phyloP scores from a whole-genome alignment of 1,284 basidiomycete species.

The Tremellales sp. region DNA sequence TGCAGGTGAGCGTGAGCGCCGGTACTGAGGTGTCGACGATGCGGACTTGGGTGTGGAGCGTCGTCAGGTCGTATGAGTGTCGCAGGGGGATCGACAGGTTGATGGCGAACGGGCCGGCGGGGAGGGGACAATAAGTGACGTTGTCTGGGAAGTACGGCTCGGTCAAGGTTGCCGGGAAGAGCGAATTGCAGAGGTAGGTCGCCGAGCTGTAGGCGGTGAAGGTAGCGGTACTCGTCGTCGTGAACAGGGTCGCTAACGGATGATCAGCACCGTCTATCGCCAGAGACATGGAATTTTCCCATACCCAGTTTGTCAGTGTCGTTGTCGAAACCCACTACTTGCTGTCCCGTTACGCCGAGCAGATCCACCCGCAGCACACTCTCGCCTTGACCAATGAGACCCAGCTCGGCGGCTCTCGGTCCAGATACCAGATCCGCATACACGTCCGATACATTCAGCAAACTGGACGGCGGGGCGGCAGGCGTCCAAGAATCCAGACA shows the following conservation, averaged over 20 bases:
- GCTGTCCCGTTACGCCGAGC: conserved; percentile 43
- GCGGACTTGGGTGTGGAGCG: conserved; percentile 75
- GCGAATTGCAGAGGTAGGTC: conserved; percentile 67
- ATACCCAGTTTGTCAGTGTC: conserved; percentile 62
- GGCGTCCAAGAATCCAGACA: conserved; percentile 25
- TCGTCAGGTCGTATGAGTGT: conserved; percentile 68
- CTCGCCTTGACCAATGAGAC: conserved; percentile 33
- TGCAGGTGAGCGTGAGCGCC: conserved; percentile 71
- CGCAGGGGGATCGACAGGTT: conserved; percentile 70
- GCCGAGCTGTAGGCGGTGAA: conserved; percentile 66
- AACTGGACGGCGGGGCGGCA: conserved; percentile 23
- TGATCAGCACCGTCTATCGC: conserved; percentile 4
- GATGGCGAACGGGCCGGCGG: conserved; percentile 73
- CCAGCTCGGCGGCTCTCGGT: conserved; percentile 39
- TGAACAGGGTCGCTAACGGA: conserved; percentile 72
- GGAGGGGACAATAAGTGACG: conserved; percentile 66
- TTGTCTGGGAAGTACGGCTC: conserved; percentile 47
- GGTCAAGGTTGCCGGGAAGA: conserved; percentile 67
- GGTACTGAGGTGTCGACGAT: conserved; percentile 74
- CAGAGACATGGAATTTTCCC: conserved; percentile 18
- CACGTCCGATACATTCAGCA: conserved; percentile 61
- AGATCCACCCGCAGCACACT: conserved; percentile 45
- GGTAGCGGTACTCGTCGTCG: conserved; percentile 71
- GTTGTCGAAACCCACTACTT: conserved; percentile 61
- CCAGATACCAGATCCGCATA: conserved; percentile 65